Conservation (phyloP, 1,284 basidiomycete genomes). For the Hemileia vastatrix region DNA sequence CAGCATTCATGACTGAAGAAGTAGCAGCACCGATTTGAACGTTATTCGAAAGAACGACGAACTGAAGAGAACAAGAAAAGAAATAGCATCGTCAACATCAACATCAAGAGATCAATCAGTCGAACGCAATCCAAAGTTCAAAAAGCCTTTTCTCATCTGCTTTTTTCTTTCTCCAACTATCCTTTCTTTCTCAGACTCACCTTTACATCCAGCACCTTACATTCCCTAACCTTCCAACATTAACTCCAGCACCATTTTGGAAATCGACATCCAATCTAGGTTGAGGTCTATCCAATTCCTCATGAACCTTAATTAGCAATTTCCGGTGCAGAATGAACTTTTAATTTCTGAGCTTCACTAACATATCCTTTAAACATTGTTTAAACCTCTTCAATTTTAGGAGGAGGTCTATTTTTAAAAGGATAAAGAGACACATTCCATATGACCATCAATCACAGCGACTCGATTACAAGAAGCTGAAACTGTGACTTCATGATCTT, state of each 20-base stretch:
- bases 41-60: conserved; percentile 88
- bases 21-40: conserved; percentile 95
- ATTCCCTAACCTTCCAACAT: too few relatives aligned
- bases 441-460: conserved; percentile 85
- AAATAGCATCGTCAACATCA: too few relatives aligned
- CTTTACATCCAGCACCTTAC: too few relatives aligned
- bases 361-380: conserved; percentile 69
- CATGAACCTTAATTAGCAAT: conserved; percentile 84
- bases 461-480: conserved; percentile 82
- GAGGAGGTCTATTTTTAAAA: conserved; percentile 72
- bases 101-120: too few relatives aligned
- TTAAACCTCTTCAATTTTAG: conserved; percentile 75
- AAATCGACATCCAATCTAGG: conserved; percentile 83
- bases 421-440: conserved; percentile 73
- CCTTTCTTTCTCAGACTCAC: conserved; percentile 70
- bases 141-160: too few relatives aligned
- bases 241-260: conserved; percentile 84
- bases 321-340: conserved; percentile 74
- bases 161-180: too few relatives aligned
- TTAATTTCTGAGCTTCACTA: conserved; percentile 66
- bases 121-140: too few relatives aligned
- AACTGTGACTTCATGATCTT: conserved; percentile 29
- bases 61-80: too few relatives aligned
- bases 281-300: conserved; percentile 86
- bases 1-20: conserved; percentile 94